These are phyloP conservation scores for Colletotrichum orbiculare DNA, from an alignment of 2,329 filamentous ascomycete species.

Conservation along the genomic window DNA sequence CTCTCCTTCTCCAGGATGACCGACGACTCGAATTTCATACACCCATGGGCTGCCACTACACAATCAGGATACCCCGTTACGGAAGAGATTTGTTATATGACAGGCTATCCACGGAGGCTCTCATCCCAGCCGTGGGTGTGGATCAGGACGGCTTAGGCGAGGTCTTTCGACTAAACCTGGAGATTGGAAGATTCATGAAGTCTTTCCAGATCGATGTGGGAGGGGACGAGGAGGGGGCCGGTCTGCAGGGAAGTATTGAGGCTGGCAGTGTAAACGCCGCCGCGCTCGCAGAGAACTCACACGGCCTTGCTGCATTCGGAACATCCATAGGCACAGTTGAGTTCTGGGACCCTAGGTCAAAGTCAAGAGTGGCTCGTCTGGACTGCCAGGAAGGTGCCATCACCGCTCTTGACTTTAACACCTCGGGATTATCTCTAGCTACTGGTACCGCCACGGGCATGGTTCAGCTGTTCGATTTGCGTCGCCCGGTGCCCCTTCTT, in stretches of 20 bases:
- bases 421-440: constrained; percentile 84
- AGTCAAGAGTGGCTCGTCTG: constrained; percentile 82
- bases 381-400: constrained; percentile 77
- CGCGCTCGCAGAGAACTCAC: constrained; percentile 86
- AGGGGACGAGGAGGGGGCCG: constrained; percentile 77
- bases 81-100: constrained; percentile 92
- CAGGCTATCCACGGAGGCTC: constrained; percentile 81
- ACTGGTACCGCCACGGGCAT: constrained; percentile 90
- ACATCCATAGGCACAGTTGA: constrained; percentile 96
- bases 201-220: constrained; percentile 93
- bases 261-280: constrained; percentile 89
- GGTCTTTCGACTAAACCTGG: constrained; percentile 91
- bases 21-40: constrained; percentile 94
- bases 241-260: constrained; percentile 87
- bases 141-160: constrained; percentile 89
- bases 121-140: constrained; percentile 88
- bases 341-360: constrained; percentile 92
- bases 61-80: constrained; percentile 90
- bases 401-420: constrained; percentile 87
- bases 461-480: constrained; percentile 90
- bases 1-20: constrained; percentile 91
- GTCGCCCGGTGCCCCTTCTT: constrained; percentile 85
- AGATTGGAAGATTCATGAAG: constrained; percentile 93
- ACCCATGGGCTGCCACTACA: constrained; percentile 86
- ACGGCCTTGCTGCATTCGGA: constrained; percentile 92